phyloP scores from a whole-genome alignment of 345 rosid genomes.

The Bruguiera parviflora region DNA sequence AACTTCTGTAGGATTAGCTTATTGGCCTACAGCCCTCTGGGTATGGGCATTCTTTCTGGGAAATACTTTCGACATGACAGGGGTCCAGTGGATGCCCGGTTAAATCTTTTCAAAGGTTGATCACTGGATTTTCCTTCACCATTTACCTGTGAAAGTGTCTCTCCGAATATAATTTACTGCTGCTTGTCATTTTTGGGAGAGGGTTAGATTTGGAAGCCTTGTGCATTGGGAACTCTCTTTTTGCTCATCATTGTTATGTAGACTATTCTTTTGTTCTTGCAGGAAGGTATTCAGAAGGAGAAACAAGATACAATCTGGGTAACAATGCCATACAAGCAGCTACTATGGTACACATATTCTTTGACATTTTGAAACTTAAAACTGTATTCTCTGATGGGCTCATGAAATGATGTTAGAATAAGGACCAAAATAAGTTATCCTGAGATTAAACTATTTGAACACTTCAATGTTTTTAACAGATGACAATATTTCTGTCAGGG shows the following conservation, averaged over 20 bases:
- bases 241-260: background rate
- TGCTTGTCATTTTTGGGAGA: background rate
- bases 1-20: constrained; percentile 36
- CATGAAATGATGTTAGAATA: background rate
- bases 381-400: background rate
- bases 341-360: constrained; percentile 29
- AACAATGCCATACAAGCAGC: constrained; percentile 32
- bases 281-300: constrained; percentile 62
- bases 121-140: constrained; percentile 4
- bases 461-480: no score
- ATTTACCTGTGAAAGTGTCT: background rate
- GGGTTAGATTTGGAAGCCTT: background rate
- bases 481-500: no score
- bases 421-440: background rate
- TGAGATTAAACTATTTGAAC: background rate
- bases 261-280: constrained; percentile 3
- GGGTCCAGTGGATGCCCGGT: constrained; percentile 47
- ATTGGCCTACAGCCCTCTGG: constrained; percentile 65
- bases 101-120: constrained; percentile 53
- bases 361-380: background rate
- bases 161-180: background rate
- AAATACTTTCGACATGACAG: constrained; percentile 50
- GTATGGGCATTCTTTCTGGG: constrained; percentile 67
- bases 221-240: no score
- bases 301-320: constrained; percentile 45